These are phyloP conservation scores for Geoglossum glabrum DNA, from an alignment of 495 filamentous ascomycete genomes.

Conservation along the genomic window DNA sequence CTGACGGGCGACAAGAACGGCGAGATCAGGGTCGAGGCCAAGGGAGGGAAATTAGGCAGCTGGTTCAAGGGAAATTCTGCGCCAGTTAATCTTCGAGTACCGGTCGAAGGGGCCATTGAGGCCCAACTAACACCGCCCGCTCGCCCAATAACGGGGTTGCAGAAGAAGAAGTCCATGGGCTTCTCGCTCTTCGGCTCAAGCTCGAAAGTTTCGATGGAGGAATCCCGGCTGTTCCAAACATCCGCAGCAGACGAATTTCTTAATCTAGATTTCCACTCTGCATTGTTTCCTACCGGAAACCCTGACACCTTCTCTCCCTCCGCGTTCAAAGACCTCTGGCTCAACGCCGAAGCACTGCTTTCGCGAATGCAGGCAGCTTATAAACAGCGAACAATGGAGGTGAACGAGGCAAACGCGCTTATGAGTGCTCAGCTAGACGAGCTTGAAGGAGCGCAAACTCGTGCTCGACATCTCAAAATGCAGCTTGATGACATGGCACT, in stretches of 20 bases:
- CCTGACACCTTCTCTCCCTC: slow-evolving; percentile 38
- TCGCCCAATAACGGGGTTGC: neutral
- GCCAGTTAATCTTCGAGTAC: slow-evolving; percentile 22
- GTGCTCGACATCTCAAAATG: slow-evolving; percentile 41
- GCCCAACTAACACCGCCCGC: neutral
- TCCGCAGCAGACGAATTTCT: slow-evolving; percentile 38
- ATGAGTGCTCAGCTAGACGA: slow-evolving; percentile 48
- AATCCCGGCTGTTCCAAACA: neutral
- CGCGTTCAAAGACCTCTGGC: slow-evolving; percentile 48
- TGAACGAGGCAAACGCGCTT: slow-evolving; percentile 41
- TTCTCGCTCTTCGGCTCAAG: no score
- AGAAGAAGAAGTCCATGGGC: no score
- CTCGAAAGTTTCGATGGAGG: neutral
- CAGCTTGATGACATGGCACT: slow-evolving; percentile 62
- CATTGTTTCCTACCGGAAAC: slow-evolving; percentile 37
- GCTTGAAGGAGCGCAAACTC: slow-evolving; percentile 48
- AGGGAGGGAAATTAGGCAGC: slow-evolving; percentile 23
- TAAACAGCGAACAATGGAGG: slow-evolving; percentile 34
- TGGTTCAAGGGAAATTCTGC: slow-evolving; percentile 36
- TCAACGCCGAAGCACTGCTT: slow-evolving; percentile 44
- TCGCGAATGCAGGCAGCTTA: slow-evolving; percentile 50
- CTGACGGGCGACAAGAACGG: neutral
- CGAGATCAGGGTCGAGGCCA: slow-evolving; percentile 17
- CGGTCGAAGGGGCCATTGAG: slow-evolving; percentile 2
- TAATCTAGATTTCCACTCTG: slow-evolving; percentile 39